Conservation (phyloP, 192 early-diverging fungal genomes). For the Glomus cerebriforme region DNA sequence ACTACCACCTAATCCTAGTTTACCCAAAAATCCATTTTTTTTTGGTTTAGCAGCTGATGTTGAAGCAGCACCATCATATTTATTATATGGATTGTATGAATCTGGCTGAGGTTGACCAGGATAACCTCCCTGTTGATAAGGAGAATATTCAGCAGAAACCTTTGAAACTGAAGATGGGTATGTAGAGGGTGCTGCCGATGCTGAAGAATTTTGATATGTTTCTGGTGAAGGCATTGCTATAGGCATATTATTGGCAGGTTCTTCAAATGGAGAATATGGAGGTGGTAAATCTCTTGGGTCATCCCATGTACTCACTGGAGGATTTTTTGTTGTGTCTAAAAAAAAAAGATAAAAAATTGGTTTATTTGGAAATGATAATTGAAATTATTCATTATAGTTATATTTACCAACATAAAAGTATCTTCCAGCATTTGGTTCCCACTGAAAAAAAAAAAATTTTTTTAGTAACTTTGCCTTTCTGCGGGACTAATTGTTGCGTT, state of each 20-base stretch:
- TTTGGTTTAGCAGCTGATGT: neutral
- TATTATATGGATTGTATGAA: neutral
- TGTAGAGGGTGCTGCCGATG: neutral
- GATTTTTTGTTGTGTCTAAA: slow-evolving; percentile 13
- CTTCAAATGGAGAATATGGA: neutral
- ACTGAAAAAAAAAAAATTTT: neutral
- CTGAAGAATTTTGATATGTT: neutral
- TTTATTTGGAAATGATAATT: neutral
- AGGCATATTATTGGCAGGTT: neutral
- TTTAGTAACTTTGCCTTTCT: neutral
- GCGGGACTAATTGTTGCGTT: too few species aligned
- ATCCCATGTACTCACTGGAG: neutral
- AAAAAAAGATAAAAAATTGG: neutral
- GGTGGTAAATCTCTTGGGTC: neutral
- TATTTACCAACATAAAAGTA: slow-evolving; percentile 1
- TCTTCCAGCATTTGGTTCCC: neutral
- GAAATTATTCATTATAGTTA: neutral
- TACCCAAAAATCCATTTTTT: neutral
- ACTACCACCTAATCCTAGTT: neutral
- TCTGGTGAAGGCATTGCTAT: neutral
- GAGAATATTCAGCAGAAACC: neutral
- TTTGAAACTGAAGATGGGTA: neutral
- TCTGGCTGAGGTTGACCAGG: neutral
- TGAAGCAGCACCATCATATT: neutral
- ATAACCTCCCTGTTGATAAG: neutral